Evolutionary conservation across 2,329 filamentous ascomycete species (phyloP), one percentile per base, ranked within the genome.

Genomic region (Sporothrix schenckii): DNA sequence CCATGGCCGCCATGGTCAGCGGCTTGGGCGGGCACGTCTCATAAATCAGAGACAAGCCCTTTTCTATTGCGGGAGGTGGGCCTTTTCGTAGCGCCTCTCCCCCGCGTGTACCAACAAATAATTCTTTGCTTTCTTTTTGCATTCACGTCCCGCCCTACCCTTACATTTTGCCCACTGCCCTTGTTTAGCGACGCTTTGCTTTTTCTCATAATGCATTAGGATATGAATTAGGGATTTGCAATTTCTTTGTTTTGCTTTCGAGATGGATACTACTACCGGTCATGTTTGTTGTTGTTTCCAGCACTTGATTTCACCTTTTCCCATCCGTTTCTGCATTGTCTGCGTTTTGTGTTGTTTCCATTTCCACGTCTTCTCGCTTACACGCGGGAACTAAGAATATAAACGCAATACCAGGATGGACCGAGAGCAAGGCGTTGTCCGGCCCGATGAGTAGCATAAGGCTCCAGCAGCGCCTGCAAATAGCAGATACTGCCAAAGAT

Each of bases 1-100:
- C 73, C 7, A 63, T 74, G 27, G 73, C 73, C 1, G 72, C 73
- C 21, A 61, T 73, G 56, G 72, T 74, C 9, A 72, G 58, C 66
- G 72, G 73, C 4, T 34, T 74, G 41, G 73, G 73, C 13, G 72
- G 73, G 1, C 73, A 74, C 27, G 30, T 72, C 27, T 54, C 65
- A 14, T 72, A 47, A 41, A 52, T 9, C 34, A 34, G 50, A 19
- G 16, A 52, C 2, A 39, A 16, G 11, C n/a, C 13, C 27, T 56
- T 6, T 24, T 56, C 13, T 13, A n/a, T 47, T 24, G 63, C 56
- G 39, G 58, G 34, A 24, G 58, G 56, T 11, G n/a, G 24, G 19
- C n/a, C 49, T 5, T 30, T 30, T 30, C 27, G 27, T 49, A 10
- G 13, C 6, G 27, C 13, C 13, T 27, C 11, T 16, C 16, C 14